Percentiles rank a stretch among this genome's conserved stretches.
Conservation (phyloP, 345 rosid genomes). For the Kernera saxatilis region DNA sequence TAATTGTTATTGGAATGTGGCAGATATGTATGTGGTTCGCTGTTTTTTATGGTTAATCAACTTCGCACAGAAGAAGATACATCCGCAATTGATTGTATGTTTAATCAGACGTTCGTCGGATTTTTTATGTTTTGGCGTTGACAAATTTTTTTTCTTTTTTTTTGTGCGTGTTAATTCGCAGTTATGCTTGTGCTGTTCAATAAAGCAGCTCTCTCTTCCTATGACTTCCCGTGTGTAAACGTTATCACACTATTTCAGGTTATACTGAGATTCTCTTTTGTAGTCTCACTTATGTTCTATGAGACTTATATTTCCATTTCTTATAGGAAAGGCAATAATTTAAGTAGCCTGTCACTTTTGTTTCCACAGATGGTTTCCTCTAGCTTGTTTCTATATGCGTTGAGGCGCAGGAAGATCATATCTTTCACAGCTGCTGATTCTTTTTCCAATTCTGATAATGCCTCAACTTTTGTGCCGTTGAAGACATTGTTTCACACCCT, state of each 20-base stretch:
- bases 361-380: slow-evolving; percentile 69
- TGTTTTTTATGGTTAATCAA: background rate
- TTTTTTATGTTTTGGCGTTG: background rate
- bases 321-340: background rate
- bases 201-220: slow-evolving; percentile 98
- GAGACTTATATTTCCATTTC: background rate
- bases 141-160: background rate
- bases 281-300: background rate
- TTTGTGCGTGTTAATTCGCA: slow-evolving; percentile 37
- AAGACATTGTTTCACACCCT: slow-evolving; percentile 68
- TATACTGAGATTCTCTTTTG: background rate
- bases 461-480: slow-evolving; percentile 47
- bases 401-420: slow-evolving; percentile 66
- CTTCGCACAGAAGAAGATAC: background rate
- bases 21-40: background rate
- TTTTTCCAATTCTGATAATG: slow-evolving; percentile 40
- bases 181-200: slow-evolving; percentile 90
- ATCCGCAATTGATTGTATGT: background rate
- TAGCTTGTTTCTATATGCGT: slow-evolving; percentile 57
- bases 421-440: slow-evolving; percentile 61
- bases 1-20: background rate
- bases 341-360: background rate
- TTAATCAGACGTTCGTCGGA: background rate
- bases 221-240: slow-evolving; percentile 78
- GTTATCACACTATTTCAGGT: slow-evolving; percentile 93